Conservation (phyloP, 331 rosid genomes). For the Malus hybrid region DNA sequence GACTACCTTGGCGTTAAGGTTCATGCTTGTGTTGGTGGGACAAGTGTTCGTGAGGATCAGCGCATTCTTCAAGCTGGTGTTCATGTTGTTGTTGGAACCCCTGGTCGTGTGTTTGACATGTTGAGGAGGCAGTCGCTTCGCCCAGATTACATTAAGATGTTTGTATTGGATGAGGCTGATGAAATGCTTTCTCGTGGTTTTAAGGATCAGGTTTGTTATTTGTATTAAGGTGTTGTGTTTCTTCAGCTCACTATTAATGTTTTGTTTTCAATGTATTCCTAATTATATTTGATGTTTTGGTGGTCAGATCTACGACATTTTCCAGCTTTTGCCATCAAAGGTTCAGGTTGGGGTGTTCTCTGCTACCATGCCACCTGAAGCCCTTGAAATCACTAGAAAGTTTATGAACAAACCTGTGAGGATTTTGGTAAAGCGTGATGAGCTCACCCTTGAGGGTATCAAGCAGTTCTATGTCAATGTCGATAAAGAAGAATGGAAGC, state of each 20-base stretch:
- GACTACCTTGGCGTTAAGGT: constrained; percentile 96
- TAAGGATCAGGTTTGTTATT: constrained; percentile 77
- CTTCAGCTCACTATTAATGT: not conserved
- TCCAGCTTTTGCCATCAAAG: constrained; percentile 83
- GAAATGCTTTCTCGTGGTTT: constrained; percentile 99
- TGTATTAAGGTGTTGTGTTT: not conserved
- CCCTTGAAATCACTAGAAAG: constrained; percentile 92
- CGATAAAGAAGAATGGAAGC: constrained; percentile 89
- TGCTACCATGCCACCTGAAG: constrained; percentile 98
- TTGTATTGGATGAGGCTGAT: constrained; percentile 95
- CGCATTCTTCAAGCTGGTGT: constrained; percentile 98
- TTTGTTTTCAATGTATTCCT: not conserved
- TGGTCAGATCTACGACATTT: constrained; percentile 84
- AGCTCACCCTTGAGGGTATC: constrained; percentile 93
- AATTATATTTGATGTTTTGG: not conserved
- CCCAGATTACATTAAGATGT: constrained; percentile 79
- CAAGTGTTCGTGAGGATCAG: constrained; percentile 97
- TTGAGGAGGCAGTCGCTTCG: constrained; percentile 90
- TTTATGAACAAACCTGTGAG: constrained; percentile 96
- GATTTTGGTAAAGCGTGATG: constrained; percentile 92
- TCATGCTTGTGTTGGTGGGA: constrained; percentile 96
- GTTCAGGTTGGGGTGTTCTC: constrained; percentile 96
- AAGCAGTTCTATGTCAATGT: constrained; percentile 87
- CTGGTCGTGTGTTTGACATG: constrained; percentile 97
- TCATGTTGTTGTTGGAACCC: constrained; percentile 93